A percentile compares a stretch with the other conserved stretches of the same genome.
phyloP scores from a whole-genome alignment of 495 filamentous ascomycete species.

The Trichoderma reesei region DNA sequence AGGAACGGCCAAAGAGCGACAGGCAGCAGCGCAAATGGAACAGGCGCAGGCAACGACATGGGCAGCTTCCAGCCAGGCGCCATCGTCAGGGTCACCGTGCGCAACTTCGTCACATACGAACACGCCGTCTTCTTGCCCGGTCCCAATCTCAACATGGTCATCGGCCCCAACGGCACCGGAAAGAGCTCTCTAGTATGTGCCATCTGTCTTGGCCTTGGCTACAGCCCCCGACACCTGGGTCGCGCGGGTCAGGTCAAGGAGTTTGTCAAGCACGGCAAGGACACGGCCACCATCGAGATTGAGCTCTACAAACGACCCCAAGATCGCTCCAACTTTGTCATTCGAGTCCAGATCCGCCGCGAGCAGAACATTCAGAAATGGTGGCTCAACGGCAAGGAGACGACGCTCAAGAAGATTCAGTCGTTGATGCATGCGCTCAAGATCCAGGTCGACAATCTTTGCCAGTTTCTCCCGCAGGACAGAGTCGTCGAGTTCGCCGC shows the following conservation, averaged over 20 bases:
- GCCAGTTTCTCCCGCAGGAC: slow-evolving; percentile 95
- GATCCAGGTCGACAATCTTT: slow-evolving; percentile 96
- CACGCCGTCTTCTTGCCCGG: slow-evolving; percentile 82
- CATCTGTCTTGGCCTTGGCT: slow-evolving; percentile 89
- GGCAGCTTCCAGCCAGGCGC: slow-evolving; percentile 62
- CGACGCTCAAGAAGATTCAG: slow-evolving; percentile 49
- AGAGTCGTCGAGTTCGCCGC: slow-evolving; percentile 90
- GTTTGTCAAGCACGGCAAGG: slow-evolving; percentile 84
- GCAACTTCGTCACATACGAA: slow-evolving; percentile 94
- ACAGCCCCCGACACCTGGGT: slow-evolving; percentile 71
- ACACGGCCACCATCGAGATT: slow-evolving; percentile 76
- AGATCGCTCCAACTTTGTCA: slow-evolving; percentile 53
- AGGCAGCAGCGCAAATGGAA: slow-evolving; percentile 7
- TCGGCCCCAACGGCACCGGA: slow-evolving; percentile 94
- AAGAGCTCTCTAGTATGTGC: slow-evolving; percentile 98
- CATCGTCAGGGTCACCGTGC: slow-evolving; percentile 77
- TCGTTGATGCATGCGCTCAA: slow-evolving; percentile 56
- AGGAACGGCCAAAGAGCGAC: neutral
- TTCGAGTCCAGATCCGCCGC: slow-evolving; percentile 64
- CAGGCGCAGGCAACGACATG: neutral
- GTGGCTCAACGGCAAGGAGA: slow-evolving; percentile 53
- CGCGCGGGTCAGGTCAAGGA: slow-evolving; percentile 76
- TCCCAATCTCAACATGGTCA: slow-evolving; percentile 95
- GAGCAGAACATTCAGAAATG: slow-evolving; percentile 74
- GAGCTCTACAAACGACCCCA: slow-evolving; percentile 57